Evolutionary conservation across 2,329 filamentous ascomycete genomes (phyloP).

Genomic region (Coniochaeta pulveracea): DNA sequence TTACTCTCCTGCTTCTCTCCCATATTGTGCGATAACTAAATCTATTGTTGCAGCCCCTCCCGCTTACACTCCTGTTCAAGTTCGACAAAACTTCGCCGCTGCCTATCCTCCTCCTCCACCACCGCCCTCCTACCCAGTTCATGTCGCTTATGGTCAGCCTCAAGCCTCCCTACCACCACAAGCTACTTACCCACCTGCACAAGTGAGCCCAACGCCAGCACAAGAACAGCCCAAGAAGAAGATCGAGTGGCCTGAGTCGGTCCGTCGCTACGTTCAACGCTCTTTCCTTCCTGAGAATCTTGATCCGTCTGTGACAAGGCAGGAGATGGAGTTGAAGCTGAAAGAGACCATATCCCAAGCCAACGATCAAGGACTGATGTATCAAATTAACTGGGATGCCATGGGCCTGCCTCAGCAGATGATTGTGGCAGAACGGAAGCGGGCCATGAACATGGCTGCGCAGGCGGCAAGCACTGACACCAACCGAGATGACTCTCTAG

Average conservation of each 20-base stretch:
- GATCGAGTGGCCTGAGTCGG: constrained; percentile 70
- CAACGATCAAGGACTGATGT: constrained; percentile 61
- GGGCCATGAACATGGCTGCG: constrained; percentile 9
- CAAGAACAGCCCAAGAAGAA: constrained; percentile 36
- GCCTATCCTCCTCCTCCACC: constrained; percentile 24
- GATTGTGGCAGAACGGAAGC: constrained; percentile 56
- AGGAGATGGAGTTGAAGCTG: constrained; percentile 74
- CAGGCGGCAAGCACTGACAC: constrained; percentile 1
- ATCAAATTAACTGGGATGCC: constrained; percentile 69
- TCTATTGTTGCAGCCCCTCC: too few relatives aligned
- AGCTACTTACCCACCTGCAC: constrained; percentile 14
- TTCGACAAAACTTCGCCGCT: constrained; percentile 47
- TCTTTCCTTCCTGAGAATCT: constrained; percentile 71
- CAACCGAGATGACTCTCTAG: background rate
- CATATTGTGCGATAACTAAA: too few relatives aligned
- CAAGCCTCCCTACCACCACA: constrained; percentile 12
- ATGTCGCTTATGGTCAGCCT: constrained; percentile 13
- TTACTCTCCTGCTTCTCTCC: too few relatives aligned
- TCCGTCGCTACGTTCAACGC: constrained; percentile 79
- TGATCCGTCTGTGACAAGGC: constrained; percentile 46
- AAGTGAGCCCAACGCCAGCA: constrained; percentile 5
- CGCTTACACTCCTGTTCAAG: constrained; percentile 45
- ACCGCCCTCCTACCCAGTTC: constrained; percentile 10
- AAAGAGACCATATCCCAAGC: constrained; percentile 77
- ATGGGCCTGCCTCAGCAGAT: constrained; percentile 79